phyloP scores from a whole-genome alignment of 1,284 basidiomycete species.

The Marasmius sp. region DNA sequence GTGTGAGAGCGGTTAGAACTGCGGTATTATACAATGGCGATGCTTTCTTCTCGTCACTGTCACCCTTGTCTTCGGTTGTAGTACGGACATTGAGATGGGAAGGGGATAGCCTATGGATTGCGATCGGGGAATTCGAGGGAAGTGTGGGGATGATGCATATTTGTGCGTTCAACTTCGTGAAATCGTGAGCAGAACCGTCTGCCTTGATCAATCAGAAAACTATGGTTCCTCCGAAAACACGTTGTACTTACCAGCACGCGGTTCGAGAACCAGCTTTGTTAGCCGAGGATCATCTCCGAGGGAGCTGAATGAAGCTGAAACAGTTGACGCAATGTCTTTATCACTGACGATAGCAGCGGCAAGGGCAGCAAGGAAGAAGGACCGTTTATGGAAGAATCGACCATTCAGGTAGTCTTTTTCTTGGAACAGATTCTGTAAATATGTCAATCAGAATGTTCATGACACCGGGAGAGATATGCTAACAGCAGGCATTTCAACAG shows the following conservation, averaged over 20 bases:
- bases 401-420: slow-evolving; percentile 93
- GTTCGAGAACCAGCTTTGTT: slow-evolving; percentile 65
- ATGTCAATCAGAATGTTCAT: slow-evolving; percentile 6
- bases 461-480: slow-evolving; percentile 23
- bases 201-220: slow-evolving; percentile 10
- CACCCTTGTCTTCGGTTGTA: slow-evolving; percentile 14
- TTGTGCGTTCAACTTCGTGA: slow-evolving; percentile 66
- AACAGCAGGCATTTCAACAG: slow-evolving; percentile 86
- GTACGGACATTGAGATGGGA: slow-evolving; percentile 70
- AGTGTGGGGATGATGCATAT: slow-evolving; percentile 78
- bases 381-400: slow-evolving; percentile 91
- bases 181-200: slow-evolving; percentile 41
- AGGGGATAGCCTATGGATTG: slow-evolving; percentile 71
- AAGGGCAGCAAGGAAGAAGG: slow-evolving; percentile 86
- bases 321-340: slow-evolving; percentile 37
- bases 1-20: slow-evolving; percentile 67
- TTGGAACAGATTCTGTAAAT: slow-evolving; percentile 73
- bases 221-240: background rate
- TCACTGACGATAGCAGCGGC: slow-evolving; percentile 60
- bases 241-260: slow-evolving; percentile 48
- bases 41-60: slow-evolving; percentile 20
- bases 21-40: slow-evolving; percentile 80
- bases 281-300: slow-evolving; percentile 65
- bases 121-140: slow-evolving; percentile 58
- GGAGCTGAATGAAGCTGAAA: slow-evolving; percentile 64